These are phyloP conservation scores for Linum usitatissimum DNA, from an alignment of 345 rosid species.

Conservation along the genomic window DNA sequence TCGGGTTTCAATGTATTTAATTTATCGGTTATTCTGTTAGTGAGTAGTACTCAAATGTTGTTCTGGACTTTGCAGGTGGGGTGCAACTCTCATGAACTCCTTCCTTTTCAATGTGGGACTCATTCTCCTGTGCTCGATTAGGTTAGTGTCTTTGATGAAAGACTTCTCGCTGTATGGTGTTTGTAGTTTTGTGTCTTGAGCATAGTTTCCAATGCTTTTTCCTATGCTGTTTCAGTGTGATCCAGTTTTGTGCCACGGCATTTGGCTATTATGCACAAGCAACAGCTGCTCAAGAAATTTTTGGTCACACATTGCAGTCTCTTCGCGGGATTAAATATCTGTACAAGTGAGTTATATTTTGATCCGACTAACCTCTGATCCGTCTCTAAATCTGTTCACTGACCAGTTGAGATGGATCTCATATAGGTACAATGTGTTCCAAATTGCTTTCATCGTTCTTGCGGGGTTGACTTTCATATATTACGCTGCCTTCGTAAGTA, in stretches of 20 bases:
- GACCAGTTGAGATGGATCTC: conserved; percentile 7
- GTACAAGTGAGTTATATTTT: conserved; percentile 59
- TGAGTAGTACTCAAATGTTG: neutral
- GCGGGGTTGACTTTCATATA: conserved; percentile 85
- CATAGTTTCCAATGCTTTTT: neutral
- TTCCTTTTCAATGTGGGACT: conserved; percentile 98
- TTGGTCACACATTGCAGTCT: conserved; percentile 95
- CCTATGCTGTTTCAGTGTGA: conserved; percentile 54
- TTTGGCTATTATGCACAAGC: conserved; percentile 99
- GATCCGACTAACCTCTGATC: neutral
- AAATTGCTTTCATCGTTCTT: conserved; percentile 61
- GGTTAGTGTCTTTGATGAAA: conserved; percentile 31
- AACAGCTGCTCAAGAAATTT: conserved; percentile 96
- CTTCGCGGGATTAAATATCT: conserved; percentile 88
- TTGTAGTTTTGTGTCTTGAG: neutral
- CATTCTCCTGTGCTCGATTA: conserved; percentile 85
- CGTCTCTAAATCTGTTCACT: neutral
- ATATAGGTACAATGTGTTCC: conserved; percentile 86
- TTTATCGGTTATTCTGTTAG: too few relatives aligned
- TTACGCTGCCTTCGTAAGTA: conserved; percentile 80
- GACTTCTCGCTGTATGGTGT: too few relatives aligned
- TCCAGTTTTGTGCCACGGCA: conserved; percentile 89
- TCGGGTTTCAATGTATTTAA: neutral
- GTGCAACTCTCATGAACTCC: conserved; percentile 95
- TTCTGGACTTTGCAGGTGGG: conserved; percentile 58